Conservation (phyloP, 441 rosid species). For the Populus hybrid region DNA sequence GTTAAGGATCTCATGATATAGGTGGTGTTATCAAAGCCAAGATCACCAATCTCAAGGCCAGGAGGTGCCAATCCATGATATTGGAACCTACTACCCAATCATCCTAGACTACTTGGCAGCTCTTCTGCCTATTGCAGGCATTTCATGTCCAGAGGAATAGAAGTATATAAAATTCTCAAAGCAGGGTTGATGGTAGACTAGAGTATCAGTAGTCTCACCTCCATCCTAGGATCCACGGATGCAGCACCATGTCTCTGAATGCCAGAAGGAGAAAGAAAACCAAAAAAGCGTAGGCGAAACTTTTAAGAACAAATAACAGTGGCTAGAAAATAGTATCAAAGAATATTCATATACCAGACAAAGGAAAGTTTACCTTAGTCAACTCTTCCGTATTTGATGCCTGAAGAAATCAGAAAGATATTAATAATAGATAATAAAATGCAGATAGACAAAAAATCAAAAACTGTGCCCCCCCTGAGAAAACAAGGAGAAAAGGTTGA, state of each 20-base stretch:
- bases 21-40: neutral
- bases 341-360: neutral
- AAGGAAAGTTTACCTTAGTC: constrained; percentile 22
- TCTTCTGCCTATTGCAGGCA: neutral
- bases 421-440: neutral
- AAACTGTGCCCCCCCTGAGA: neutral
- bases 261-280: constrained; percentile 1
- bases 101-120: neutral
- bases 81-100: neutral
- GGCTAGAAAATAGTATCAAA: neutral
- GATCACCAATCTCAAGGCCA: neutral
- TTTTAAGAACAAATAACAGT: neutral
- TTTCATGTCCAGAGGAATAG: neutral
- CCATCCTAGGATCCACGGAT: constrained; percentile 54
- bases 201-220: constrained; percentile 18
- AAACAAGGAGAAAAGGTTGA: constrained; percentile 12
- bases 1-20: neutral
- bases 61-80: neutral
- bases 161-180: neutral
- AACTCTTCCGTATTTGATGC: constrained; percentile 17
- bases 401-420: constrained; percentile 12
- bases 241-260: constrained; percentile 40
- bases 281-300: neutral
- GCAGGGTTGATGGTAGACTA: neutral
- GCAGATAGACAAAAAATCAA: neutral